Percentiles rank a stretch among this genome's conserved stretches.
phyloP scores from a whole-genome alignment of 345 rosid species.

The Salix udensis region DNA sequence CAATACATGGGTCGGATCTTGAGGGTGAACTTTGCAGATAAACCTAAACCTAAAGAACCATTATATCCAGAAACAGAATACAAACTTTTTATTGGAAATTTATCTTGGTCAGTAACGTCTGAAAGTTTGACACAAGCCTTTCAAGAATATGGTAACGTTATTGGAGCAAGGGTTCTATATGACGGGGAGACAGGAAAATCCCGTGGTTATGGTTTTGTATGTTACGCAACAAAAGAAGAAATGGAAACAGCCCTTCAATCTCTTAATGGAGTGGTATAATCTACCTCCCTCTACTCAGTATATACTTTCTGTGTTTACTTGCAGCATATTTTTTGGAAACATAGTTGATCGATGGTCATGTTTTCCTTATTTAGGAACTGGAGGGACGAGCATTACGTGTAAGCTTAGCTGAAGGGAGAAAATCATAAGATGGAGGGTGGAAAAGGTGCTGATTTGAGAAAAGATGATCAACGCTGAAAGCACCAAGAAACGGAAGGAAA shows the following conservation, averaged over 20 bases:
- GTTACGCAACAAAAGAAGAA: slow-evolving; percentile 55
- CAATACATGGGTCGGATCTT: slow-evolving; percentile 61
- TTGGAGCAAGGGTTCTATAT: slow-evolving; percentile 77
- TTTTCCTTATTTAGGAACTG: slow-evolving; percentile 39
- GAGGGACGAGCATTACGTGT: slow-evolving; percentile 75
- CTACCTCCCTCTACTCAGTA: background rate
- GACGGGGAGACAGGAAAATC: slow-evolving; percentile 90
- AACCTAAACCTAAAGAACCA: slow-evolving; percentile 60
- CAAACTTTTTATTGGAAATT: slow-evolving; percentile 80
- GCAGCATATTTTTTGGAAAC: background rate
- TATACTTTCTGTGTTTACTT: background rate
- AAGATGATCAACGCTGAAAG: background rate
- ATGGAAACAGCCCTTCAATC: slow-evolving; percentile 77
- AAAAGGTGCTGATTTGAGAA: background rate
- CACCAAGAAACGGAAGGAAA: slow-evolving; percentile 5
- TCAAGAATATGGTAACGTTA: slow-evolving; percentile 65
- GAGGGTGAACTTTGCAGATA: slow-evolving; percentile 76
- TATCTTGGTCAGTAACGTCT: slow-evolving; percentile 79
- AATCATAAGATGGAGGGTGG: slow-evolving; percentile 15
- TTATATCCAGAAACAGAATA: slow-evolving; percentile 76
- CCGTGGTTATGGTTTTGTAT: slow-evolving; percentile 75
- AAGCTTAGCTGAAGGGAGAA: slow-evolving; percentile 72
- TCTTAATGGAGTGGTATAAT: slow-evolving; percentile 57
- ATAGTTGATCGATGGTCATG: background rate
- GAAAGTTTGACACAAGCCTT: slow-evolving; percentile 68